Evolutionary conservation across 2,329 filamentous ascomycete species (phyloP).

Genomic region (Cordyceps fumosorosea): DNA sequence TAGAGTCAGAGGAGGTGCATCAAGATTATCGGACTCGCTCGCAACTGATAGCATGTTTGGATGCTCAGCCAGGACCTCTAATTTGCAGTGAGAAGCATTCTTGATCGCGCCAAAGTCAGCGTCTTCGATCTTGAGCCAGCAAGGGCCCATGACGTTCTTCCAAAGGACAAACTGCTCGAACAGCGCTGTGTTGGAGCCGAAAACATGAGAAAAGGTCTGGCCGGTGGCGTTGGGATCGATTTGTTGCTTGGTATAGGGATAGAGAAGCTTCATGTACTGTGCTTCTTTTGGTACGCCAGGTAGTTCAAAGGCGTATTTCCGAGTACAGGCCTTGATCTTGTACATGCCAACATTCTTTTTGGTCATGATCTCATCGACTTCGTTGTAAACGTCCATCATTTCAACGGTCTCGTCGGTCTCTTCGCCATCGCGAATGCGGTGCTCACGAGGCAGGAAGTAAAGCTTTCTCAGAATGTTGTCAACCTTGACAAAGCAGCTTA

Average conservation of each 20-base stretch:
- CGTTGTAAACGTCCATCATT: slow-evolving; percentile 84
- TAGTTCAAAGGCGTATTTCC: slow-evolving; percentile 95
- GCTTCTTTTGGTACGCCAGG: slow-evolving; percentile 79
- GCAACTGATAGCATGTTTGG: slow-evolving; percentile 69
- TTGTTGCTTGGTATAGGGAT: slow-evolving; percentile 70
- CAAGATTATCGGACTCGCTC: slow-evolving; percentile 71
- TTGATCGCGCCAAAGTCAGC: slow-evolving; percentile 78
- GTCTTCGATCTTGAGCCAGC: slow-evolving; percentile 87
- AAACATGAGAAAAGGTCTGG: slow-evolving; percentile 89
- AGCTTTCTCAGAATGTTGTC: slow-evolving; percentile 91
- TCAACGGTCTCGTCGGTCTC: slow-evolving; percentile 71
- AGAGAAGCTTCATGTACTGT: slow-evolving; percentile 91
- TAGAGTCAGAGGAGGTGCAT: slow-evolving; percentile 82
- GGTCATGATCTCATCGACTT: slow-evolving; percentile 84
- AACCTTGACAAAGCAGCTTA: slow-evolving; percentile 92
- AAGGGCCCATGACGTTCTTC: slow-evolving; percentile 99
- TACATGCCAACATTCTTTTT: slow-evolving; percentile 79
- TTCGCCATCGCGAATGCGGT: slow-evolving; percentile 48
- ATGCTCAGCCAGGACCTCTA: slow-evolving; percentile 76
- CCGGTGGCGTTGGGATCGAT: slow-evolving; percentile 67
- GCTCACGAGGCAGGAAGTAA: slow-evolving; percentile 80
- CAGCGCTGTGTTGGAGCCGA: slow-evolving; percentile 85
- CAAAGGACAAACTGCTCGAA: slow-evolving; percentile 98
- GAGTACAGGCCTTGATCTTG: slow-evolving; percentile 83
- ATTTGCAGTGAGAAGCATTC: slow-evolving; percentile 90